Evolutionary conservation across 2,329 filamentous ascomycete species (phyloP), one percentile per base, ranked within the genome.

Genomic region (Nemania bipapillata): DNA sequence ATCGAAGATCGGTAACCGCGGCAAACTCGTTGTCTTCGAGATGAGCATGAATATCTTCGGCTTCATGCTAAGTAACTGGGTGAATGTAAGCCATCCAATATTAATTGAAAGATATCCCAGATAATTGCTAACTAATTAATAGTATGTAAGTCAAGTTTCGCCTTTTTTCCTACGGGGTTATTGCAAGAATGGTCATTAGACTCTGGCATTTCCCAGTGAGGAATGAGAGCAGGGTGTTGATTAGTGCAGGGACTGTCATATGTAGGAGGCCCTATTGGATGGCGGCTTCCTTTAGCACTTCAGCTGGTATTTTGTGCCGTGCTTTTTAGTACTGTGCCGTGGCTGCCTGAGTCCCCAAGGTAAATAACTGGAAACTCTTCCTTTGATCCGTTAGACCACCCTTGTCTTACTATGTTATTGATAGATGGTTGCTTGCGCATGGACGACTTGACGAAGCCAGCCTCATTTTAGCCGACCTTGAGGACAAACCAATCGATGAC

Each of bases 201-300:
- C 49, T 52, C 2, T 3, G 6, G 24, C 30, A 9, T 7, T 15
- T 15, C 49, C 24, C 7, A 3, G 2, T 49, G n/a, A 1, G 1
- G 6, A 59, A n/a, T n/a, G n/a, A n/a, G n/a, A n/a, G n/a, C n/a
- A n/a, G n/a, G n/a, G 1, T 26, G 32, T 42, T 62, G 7, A 66
- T n/a, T 1, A 35, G 9, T 2, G 5, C 52, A 64, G 60, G 65
- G 65, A n/a, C 68, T 79, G 53, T 78, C 74, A 1, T 79, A 73
- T 63, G 78, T 79, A 42, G 68, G 77, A 56, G 71, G 74, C 28
- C 26, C 69, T 28, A 9, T 77, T 30, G 70, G 75, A 42, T 83
- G 81, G 80, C 78, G 81, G 11, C 78, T 82, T 62, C 80, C 81
- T 26, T 71, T 83, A 11, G 79, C 80, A 4, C 75, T 83, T 68